Evolutionary conservation across 345 rosid species (phyloP).

Genomic region (Clausena lansium): DNA sequence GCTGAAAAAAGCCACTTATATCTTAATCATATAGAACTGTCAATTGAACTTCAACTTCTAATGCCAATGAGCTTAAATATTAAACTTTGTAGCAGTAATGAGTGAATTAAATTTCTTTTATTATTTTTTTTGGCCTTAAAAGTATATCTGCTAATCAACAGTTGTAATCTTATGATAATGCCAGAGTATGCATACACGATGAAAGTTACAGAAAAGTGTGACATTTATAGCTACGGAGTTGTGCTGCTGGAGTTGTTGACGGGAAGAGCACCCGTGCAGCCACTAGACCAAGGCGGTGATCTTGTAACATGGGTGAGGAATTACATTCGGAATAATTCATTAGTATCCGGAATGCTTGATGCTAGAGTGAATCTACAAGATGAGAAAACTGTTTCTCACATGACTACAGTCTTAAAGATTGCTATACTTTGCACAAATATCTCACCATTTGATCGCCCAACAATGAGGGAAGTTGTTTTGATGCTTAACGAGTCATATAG

Average conservation of each 20-base stretch:
- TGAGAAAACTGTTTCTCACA: slow-evolving; percentile 53
- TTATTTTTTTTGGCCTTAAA: background rate
- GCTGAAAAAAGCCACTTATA: background rate
- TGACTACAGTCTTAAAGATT: slow-evolving; percentile 67
- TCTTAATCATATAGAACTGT: background rate
- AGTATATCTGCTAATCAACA: background rate
- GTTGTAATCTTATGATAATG: background rate
- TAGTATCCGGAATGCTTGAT: slow-evolving; percentile 63
- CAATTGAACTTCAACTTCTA: background rate
- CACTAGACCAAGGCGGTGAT: slow-evolving; percentile 87
- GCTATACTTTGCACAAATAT: slow-evolving; percentile 72
- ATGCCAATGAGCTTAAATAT: background rate
- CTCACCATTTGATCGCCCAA: slow-evolving; percentile 63
- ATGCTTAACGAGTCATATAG: slow-evolving; percentile 67
- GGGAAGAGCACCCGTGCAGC: slow-evolving; percentile 81
- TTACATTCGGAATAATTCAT: slow-evolving; percentile 46
- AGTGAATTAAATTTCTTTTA: background rate
- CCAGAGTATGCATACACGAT: slow-evolving; percentile 92
- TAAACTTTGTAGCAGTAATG: background rate
- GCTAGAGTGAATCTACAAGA: slow-evolving; percentile 51
- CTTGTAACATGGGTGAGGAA: slow-evolving; percentile 78
- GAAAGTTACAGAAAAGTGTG: slow-evolving; percentile 94
- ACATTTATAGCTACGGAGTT: slow-evolving; percentile 91
- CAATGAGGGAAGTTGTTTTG: slow-evolving; percentile 71
- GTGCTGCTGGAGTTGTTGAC: slow-evolving; percentile 74